phyloP scores from a whole-genome alignment of 1,284 basidiomycete species.

The Fistulina hepatica region DNA sequence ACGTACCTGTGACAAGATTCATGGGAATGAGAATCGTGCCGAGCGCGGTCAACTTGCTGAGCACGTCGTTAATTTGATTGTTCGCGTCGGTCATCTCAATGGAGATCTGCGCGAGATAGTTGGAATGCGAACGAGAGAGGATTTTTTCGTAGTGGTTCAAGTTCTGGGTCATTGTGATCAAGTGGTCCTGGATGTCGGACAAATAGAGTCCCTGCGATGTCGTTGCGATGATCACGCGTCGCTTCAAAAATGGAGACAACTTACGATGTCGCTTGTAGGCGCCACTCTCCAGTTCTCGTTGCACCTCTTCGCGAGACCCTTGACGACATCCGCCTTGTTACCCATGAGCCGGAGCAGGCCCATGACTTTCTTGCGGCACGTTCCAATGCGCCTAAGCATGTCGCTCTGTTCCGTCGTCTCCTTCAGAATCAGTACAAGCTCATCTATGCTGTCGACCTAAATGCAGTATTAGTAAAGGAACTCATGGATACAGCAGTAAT shows the following conservation, averaged over 20 bases:
- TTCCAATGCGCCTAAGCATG: constrained; percentile 79
- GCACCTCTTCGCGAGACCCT: constrained; percentile 94
- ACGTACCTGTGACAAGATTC: constrained; percentile 83
- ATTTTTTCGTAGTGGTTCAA: constrained; percentile 99
- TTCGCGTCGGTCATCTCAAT: constrained; percentile 99
- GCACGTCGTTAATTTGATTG: constrained; percentile 99
- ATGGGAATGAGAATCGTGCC: constrained; percentile 97
- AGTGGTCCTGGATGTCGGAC: constrained; percentile 85
- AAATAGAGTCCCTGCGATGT: constrained; percentile 76
- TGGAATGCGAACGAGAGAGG: constrained; percentile 96
- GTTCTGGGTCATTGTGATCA: constrained; percentile 99
- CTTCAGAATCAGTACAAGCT: constrained; percentile 93
- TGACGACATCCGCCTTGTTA: constrained; percentile 99
- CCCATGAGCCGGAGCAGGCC: constrained; percentile 93
- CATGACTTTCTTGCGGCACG: constrained; percentile 99
- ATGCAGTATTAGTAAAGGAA: no score
- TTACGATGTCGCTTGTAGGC: constrained; percentile 92
- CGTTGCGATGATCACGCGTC: constrained; percentile 4
- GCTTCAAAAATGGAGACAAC: constrained; percentile 20
- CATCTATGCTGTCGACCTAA: constrained; percentile 99
- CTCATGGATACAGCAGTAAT: no score
- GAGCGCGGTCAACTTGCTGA: constrained; percentile 95
- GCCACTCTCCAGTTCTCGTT: constrained; percentile 99
- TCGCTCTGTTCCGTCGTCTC: constrained; percentile 53
- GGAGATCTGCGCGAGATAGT: constrained; percentile 96